These are phyloP conservation scores for Plasmodium coatneyi DNA, from an alignment of 169 alveolate genomes.

Conservation along the genomic window DNA sequence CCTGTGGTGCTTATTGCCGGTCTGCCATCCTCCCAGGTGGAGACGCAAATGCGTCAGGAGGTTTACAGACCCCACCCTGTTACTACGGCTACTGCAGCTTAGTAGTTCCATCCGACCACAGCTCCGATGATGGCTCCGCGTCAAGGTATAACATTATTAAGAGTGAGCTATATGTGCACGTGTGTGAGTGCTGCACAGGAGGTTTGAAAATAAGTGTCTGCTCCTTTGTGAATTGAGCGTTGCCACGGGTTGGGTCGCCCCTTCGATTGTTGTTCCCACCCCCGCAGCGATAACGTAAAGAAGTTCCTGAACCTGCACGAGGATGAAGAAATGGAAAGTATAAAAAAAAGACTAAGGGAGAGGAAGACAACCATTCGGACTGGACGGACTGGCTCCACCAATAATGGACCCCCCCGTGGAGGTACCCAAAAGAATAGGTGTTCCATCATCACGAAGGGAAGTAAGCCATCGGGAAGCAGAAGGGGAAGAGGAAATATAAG, in stretches of 20 bases:
- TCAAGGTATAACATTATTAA: neutral
- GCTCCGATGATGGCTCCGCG: neutral
- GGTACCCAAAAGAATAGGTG: neutral
- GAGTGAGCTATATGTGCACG: neutral
- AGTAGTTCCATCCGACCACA: neutral
- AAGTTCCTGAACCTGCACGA: constrained; percentile 14
- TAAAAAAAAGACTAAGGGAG: constrained; percentile 15
- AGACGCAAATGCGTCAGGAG: neutral
- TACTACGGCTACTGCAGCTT: neutral
- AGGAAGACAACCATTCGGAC: neutral
- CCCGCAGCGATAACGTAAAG: constrained; percentile 7
- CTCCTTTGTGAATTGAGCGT: neutral
- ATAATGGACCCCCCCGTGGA: neutral
- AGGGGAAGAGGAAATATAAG: constrained; percentile 35
- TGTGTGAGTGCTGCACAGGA: neutral
- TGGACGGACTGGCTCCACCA: neutral
- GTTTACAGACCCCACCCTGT: neutral
- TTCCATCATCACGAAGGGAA: neutral
- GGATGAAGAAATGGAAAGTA: constrained; percentile 24
- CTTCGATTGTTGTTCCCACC: too few relatives aligned
- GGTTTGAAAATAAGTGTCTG: too few relatives aligned
- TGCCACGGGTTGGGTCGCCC: neutral
- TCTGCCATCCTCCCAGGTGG: neutral
- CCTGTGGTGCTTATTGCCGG: neutral
- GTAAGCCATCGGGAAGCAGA: neutral